These are phyloP conservation scores for Deakozyma indianensis DNA, from an alignment of 805 yeast genomes.

Conservation along the genomic window DNA sequence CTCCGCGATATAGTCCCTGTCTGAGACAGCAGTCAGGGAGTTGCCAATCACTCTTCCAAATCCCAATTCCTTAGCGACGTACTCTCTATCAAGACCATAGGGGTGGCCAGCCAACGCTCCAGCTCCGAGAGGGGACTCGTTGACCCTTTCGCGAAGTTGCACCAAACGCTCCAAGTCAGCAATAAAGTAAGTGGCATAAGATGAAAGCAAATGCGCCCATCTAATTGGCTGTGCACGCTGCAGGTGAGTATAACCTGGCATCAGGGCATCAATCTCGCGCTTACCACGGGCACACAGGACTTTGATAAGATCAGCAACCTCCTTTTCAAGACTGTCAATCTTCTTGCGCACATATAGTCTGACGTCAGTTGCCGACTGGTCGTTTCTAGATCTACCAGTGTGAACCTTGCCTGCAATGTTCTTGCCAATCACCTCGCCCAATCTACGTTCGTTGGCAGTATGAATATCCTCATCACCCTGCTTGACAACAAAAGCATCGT, in stretches of 20 bases:
- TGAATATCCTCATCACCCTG: slow-evolving; percentile 96
- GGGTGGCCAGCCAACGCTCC: slow-evolving; percentile 99
- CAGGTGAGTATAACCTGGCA: slow-evolving; percentile 98
- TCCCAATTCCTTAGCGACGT: slow-evolving; percentile 62
- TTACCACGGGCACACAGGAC: slow-evolving; percentile 65
- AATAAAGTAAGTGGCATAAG: slow-evolving; percentile 87
- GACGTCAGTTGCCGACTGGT: slow-evolving; percentile 99
- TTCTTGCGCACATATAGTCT: slow-evolving; percentile 80
- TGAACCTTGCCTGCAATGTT: slow-evolving; percentile 95
- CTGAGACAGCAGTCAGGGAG: slow-evolving; percentile 92
- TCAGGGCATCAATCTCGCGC: slow-evolving; percentile 74
- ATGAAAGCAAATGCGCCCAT: slow-evolving; percentile 96
- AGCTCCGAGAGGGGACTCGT: slow-evolving; percentile 83
- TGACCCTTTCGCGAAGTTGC: slow-evolving; percentile 70
- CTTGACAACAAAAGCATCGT: slow-evolving; percentile 51
- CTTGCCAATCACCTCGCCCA: slow-evolving; percentile 91
- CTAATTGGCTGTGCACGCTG: slow-evolving; percentile 99
- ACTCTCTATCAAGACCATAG: slow-evolving; percentile 95
- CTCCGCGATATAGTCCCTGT: slow-evolving; percentile 95
- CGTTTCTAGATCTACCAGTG: slow-evolving; percentile 98
- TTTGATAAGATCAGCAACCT: slow-evolving; percentile 45
- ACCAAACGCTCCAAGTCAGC: slow-evolving; percentile 77
- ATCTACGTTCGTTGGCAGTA: slow-evolving; percentile 95
- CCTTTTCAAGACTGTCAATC: slow-evolving; percentile 40
- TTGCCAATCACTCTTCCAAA: slow-evolving; percentile 84